These are phyloP conservation scores for Xylaria hypoxylon DNA, from an alignment of 2,329 filamentous ascomycete genomes.

Conservation along the genomic window DNA sequence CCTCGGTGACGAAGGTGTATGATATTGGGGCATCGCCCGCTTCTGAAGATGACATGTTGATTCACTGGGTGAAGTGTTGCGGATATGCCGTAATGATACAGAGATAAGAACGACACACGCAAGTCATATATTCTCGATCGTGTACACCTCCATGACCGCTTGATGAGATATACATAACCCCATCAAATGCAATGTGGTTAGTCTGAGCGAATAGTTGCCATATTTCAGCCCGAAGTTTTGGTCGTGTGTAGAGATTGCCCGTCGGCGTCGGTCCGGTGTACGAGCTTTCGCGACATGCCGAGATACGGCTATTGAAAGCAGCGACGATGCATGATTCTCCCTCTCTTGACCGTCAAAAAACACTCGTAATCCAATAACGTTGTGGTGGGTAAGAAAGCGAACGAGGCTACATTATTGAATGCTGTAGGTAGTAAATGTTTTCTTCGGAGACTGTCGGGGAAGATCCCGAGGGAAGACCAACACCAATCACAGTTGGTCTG, in stretches of 20 bases:
- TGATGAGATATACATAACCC: background rate
- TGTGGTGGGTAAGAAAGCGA: background rate
- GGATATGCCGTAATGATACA: background rate
- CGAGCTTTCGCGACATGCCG: conserved; percentile 12
- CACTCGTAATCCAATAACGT: background rate
- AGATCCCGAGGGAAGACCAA: conserved; percentile 21
- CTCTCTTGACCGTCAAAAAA: background rate
- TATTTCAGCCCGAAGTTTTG: background rate
- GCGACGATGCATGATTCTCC: background rate
- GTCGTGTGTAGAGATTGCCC: background rate
- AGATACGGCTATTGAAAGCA: conserved; percentile 2
- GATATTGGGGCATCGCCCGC: conserved; percentile 20
- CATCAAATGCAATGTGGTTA: background rate
- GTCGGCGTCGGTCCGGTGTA: conserved; percentile 9
- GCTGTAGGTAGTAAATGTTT: background rate
- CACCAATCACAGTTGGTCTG: background rate
- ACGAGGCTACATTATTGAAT: background rate
- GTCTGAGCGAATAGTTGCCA: background rate
- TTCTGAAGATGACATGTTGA: conserved; percentile 23
- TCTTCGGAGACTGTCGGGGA: conserved; percentile 20
- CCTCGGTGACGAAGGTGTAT: conserved; percentile 28
- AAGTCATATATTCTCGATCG: too few species aligned
- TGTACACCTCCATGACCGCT: background rate
- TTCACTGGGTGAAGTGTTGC: background rate
- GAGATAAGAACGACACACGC: background rate